These are phyloP conservation scores for Fraxinus pennsylvanica DNA, from an alignment of 257 asterid species.

Conservation along the genomic window DNA sequence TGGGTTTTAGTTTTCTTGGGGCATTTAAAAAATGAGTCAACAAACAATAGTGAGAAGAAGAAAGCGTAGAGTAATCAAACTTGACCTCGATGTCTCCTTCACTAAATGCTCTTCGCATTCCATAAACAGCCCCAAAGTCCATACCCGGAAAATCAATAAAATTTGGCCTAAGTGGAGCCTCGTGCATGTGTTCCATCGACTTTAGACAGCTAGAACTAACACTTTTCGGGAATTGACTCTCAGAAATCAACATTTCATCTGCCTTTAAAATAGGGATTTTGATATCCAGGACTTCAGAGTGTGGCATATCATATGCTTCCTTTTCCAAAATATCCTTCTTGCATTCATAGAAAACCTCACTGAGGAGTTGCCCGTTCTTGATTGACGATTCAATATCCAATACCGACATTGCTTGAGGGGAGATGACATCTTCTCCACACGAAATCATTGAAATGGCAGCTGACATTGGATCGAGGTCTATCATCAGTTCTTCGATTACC, in stretches of 20 bases:
- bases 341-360: constrained; percentile 85
- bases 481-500: constrained; percentile 57
- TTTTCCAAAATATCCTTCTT: constrained; percentile 79
- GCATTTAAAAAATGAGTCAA: too few relatives aligned
- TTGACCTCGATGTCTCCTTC: constrained; percentile 93
- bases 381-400: constrained; percentile 70
- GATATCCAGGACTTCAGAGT: constrained; percentile 54
- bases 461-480: constrained; percentile 73
- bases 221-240: constrained; percentile 63
- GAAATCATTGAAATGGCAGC: constrained; percentile 85
- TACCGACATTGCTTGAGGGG: constrained; percentile 63
- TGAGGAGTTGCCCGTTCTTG: constrained; percentile 68
- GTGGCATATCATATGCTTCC: constrained; percentile 64
- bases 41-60: background rate
- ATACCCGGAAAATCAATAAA: constrained; percentile 71
- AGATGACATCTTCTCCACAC: constrained; percentile 65
- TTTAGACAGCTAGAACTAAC: constrained; percentile 59
- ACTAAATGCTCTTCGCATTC: constrained; percentile 86
- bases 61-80: constrained; percentile 27
- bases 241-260: constrained; percentile 38
- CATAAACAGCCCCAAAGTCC: constrained; percentile 68
- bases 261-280: constrained; percentile 40
- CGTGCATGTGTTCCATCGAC: constrained; percentile 55
- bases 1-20: background rate
- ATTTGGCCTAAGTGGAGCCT: constrained; percentile 54